Evolutionary conservation across 163 green algal species (phyloP), one percentile per base, ranked within the genome.

Genomic region (Coccomyxa subellipsoidea): DNA sequence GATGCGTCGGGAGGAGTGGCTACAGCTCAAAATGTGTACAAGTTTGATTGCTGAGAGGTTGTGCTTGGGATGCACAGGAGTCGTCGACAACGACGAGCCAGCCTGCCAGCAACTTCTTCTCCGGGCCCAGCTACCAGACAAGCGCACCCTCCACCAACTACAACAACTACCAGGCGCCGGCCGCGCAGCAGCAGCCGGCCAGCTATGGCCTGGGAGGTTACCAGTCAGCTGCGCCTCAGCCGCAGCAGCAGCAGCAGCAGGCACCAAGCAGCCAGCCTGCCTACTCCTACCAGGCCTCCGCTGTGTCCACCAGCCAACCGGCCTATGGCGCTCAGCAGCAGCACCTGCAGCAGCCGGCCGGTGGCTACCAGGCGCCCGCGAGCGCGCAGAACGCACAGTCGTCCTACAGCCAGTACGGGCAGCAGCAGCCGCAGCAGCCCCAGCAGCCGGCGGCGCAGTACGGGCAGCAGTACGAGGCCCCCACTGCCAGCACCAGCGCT

Each of bases 391-490:
- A 18, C 27, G 69, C 29, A 35, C 69, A 34, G 29, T 35, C 69
- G 9, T 35, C 69, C 21, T 35, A 35, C 69, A 75, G 69, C 69
- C 69, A 75, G 7, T 35, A 75, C n/a, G 69, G 69, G 69, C 69
- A 75, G 77, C 54, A 80, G 9, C 77, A 81, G 77, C 54, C 78
- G 10, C 54, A 73, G 32, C 54, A 81, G n/a, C 77, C 80, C 31
- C 77, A 81, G 59, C 77, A 81, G 77, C 77, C 78, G 37, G 31
- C 78, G n/a, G 31, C 78, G 59, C 77, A 81, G 77, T 38, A 38
- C 34, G 36, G 36, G 12, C 77, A 59, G 47, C 47, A 59, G 47
- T 59, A 59, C 23, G 47, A 59, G 21, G 47, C 47, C 15, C 47
- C 47, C 23, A 18, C 47, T 54, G 40, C 40, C 5, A 8, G 15